Percentiles rank a stretch among this genome's conserved stretches.
Conservation (phyloP, 2,329 filamentous ascomycete genomes). For the Fusarium verticillioides region DNA sequence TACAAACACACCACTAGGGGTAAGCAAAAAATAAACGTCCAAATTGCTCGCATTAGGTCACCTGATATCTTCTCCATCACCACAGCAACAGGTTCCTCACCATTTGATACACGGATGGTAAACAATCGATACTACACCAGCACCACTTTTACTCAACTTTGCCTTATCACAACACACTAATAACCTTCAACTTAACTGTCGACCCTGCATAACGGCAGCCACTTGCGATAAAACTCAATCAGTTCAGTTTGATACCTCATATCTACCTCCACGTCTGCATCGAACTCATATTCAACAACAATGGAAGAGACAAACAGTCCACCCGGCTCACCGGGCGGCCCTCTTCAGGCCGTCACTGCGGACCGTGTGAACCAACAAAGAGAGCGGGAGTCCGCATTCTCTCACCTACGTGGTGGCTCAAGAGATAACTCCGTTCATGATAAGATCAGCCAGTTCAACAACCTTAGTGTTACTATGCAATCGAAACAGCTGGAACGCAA, state of each 20-base stretch:
- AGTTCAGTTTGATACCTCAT: not conserved
- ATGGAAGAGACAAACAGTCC: slow-evolving; percentile 54
- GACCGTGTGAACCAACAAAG: slow-evolving; percentile 69
- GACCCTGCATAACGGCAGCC: slow-evolving; percentile 12
- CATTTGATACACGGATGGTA: slow-evolving; percentile 37
- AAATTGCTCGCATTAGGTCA: slow-evolving; percentile 23
- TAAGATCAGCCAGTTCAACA: slow-evolving; percentile 79
- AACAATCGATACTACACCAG: slow-evolving; percentile 34
- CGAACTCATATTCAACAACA: slow-evolving; percentile 1
- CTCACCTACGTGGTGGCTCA: slow-evolving; percentile 51
- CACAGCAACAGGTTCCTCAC: slow-evolving; percentile 10
- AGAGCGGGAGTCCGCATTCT: slow-evolving; percentile 52
- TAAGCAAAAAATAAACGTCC: not conserved
- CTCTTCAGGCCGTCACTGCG: slow-evolving; percentile 70
- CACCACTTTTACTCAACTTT: slow-evolving; percentile 22
- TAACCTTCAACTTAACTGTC: slow-evolving; percentile 21
- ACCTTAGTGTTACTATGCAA: slow-evolving; percentile 69
- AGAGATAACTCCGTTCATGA: slow-evolving; percentile 72
- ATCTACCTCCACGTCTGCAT: not conserved
- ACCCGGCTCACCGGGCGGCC: slow-evolving; percentile 64
- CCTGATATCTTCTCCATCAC: slow-evolving; percentile 19
- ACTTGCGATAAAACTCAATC: slow-evolving; percentile 5
- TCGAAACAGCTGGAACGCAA: slow-evolving; percentile 72
- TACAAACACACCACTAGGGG: slow-evolving; percentile 33
- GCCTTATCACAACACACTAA: slow-evolving; percentile 26